Evolutionary conservation across 306 rosid genomes (phyloP).

Genomic region (Pueraria montana): DNA sequence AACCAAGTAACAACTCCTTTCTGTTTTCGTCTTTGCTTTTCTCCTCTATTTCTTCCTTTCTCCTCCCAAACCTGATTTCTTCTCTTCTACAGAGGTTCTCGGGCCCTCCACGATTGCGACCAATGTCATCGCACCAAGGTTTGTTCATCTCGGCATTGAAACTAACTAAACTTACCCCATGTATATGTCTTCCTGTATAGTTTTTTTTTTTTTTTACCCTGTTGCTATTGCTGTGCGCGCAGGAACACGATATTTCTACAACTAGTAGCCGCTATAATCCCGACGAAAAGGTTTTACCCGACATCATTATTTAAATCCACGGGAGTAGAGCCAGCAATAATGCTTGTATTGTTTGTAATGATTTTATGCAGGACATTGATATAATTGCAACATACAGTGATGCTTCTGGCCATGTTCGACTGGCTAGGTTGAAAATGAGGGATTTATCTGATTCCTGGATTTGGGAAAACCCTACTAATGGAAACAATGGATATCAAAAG

Average conservation of each 20-base stretch:
- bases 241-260: slow-evolving; percentile 62
- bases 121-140: slow-evolving; percentile 66
- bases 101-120: slow-evolving; percentile 55
- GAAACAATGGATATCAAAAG: slow-evolving; percentile 58
- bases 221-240: slow-evolving; percentile 45
- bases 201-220: slow-evolving; percentile 31
- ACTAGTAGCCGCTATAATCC: slow-evolving; percentile 54
- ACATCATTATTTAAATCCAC: slow-evolving; percentile 36
- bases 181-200: slow-evolving; percentile 5
- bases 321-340: slow-evolving; percentile 15
- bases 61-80: not conserved
- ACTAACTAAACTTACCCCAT: not conserved
- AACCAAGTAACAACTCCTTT: slow-evolving; percentile 54
- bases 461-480: slow-evolving; percentile 78
- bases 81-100: slow-evolving; percentile 37
- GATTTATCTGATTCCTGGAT: slow-evolving; percentile 93
- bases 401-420: slow-evolving; percentile 70
- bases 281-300: slow-evolving; percentile 71
- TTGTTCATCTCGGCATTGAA: slow-evolving; percentile 36
- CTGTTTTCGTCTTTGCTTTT: slow-evolving; percentile 2
- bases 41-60: slow-evolving; percentile 6
- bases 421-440: slow-evolving; percentile 80
- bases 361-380: slow-evolving; percentile 77
- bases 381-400: slow-evolving; percentile 84
- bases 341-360: slow-evolving; percentile 48